These are phyloP conservation scores for Hanseniaspora taiwanica DNA, from an alignment of 805 yeast genomes.

Conservation along the genomic window DNA sequence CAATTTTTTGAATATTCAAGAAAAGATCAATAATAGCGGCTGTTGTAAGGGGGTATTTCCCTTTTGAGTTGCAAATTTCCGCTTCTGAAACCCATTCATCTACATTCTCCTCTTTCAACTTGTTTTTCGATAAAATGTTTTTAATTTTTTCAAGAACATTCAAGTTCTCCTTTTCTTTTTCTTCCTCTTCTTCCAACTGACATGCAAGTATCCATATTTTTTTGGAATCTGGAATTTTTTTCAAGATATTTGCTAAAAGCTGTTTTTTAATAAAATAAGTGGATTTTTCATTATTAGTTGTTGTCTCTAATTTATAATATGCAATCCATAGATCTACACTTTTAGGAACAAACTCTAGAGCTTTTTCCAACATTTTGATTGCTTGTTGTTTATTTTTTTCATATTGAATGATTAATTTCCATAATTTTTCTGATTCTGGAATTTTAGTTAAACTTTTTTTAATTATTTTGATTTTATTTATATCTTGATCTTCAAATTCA, in stretches of 20 bases:
- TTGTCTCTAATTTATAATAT: constrained; percentile 31
- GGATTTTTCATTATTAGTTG: constrained; percentile 5
- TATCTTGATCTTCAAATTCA: constrained; percentile 46
- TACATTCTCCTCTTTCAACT: constrained; percentile 26
- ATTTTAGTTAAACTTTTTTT: constrained; percentile 59
- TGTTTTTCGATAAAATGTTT: constrained; percentile 6
- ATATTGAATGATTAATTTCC: constrained; percentile 51
- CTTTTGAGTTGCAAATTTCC: constrained; percentile 33
- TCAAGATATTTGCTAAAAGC: constrained; percentile 48
- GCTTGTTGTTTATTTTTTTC: constrained; percentile 43
- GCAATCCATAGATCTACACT: constrained; percentile 56
- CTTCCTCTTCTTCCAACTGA: constrained; percentile 41
- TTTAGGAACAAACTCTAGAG: constrained; percentile 54
- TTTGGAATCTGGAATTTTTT: constrained; percentile 32
- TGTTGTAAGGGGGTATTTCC: constrained; percentile 32
- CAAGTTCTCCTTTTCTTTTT: constrained; percentile 29
- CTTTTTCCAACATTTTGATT: constrained; percentile 42
- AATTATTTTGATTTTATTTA: constrained; percentile 34
- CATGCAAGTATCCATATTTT: constrained; percentile 61
- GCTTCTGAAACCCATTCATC: constrained; percentile 48
- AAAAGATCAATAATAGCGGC: constrained; percentile 37
- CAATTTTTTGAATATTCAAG: constrained; percentile 15
- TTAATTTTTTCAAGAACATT: no score
- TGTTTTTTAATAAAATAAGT: constrained; percentile 35
- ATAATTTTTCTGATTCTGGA: constrained; percentile 45